A percentile compares a stretch with the other conserved stretches of the same genome.
These are phyloP conservation scores for Pelargonium citronellum DNA, from an alignment of 441 rosid species.

Conservation along the genomic window DNA sequence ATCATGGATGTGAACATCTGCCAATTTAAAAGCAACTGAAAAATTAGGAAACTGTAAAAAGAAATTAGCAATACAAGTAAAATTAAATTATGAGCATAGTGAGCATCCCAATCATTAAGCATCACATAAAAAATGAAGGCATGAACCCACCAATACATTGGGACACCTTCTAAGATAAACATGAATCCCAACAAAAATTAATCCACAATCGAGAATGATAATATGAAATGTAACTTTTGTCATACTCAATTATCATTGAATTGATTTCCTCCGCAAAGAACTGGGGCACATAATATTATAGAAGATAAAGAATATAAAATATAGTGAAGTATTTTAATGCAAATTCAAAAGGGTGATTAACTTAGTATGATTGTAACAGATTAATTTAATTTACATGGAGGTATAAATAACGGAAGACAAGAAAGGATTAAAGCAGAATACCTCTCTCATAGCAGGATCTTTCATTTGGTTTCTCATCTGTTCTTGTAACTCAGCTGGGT, in stretches of 20 bases:
- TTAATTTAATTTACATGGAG: neutral
- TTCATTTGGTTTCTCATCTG: conserved; percentile 90
- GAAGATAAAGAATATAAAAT: neutral
- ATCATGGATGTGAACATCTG: conserved; percentile 87
- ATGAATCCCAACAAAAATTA: too few relatives aligned
- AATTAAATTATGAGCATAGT: neutral
- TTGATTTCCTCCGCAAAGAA: neutral
- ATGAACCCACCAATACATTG: too few relatives aligned
- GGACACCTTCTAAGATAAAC: too few relatives aligned
- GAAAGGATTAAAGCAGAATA: conserved; percentile 18
- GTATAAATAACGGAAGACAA: neutral
- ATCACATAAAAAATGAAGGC: neutral
- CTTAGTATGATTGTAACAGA: neutral
- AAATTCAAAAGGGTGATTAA: neutral
- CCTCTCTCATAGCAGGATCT: conserved; percentile 90
- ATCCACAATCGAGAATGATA: too few relatives aligned
- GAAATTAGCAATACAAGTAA: neutral
- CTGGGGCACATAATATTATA: neutral
- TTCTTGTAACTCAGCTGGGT: conserved; percentile 64
- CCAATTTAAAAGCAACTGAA: conserved; percentile 19
- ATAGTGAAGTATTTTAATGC: neutral
- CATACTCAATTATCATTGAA: too few relatives aligned
- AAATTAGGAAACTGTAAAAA: neutral
- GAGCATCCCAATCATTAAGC: neutral
- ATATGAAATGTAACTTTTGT: too few relatives aligned